Percentiles rank a stretch among this genome's conserved stretches.
Evolutionary conservation across 192 early-diverging fungal genomes (phyloP).

Genomic region (Coemansia aciculifera): DNA sequence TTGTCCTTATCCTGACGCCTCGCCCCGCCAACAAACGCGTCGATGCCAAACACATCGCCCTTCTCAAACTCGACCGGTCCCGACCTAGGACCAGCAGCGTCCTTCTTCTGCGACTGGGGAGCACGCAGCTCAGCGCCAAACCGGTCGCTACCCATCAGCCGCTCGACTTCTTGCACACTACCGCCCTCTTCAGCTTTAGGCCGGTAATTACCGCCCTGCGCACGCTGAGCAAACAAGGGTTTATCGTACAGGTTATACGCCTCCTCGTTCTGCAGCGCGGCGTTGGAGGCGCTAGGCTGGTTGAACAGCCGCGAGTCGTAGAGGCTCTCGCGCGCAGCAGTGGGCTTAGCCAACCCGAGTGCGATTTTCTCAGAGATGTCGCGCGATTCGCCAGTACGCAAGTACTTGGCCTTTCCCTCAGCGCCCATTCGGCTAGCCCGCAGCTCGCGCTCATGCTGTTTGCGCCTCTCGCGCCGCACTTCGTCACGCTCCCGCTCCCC

Average conservation of each 20-base stretch:
- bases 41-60: constrained; percentile 93
- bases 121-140: constrained; percentile 62
- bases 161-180: constrained; percentile 57
- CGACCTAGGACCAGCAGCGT: constrained; percentile 54
- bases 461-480: constrained; percentile 77
- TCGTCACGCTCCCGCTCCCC: constrained; percentile 78
- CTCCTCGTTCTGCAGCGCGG: constrained; percentile 90
- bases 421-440: constrained; percentile 87
- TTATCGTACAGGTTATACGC: constrained; percentile 95
- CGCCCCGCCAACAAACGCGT: constrained; percentile 78
- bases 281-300: constrained; percentile 79
- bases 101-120: constrained; percentile 34
- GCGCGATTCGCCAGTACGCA: constrained; percentile 64
- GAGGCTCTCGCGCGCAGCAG: constrained; percentile 84
- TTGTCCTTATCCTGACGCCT: constrained; percentile 39
- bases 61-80: constrained; percentile 96
- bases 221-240: constrained; percentile 79
- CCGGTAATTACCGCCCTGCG: constrained; percentile 71
- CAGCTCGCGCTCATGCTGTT: constrained; percentile 82
- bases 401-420: constrained; percentile 78
- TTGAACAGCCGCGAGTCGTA: constrained; percentile 96
- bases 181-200: constrained; percentile 67
- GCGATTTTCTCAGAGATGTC: constrained; percentile 99
- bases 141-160: constrained; percentile 66
- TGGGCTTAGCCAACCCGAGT: constrained; percentile 91